phyloP scores from a whole-genome alignment of 2,329 filamentous ascomycete species.

The Aspergillus carbonarius region DNA sequence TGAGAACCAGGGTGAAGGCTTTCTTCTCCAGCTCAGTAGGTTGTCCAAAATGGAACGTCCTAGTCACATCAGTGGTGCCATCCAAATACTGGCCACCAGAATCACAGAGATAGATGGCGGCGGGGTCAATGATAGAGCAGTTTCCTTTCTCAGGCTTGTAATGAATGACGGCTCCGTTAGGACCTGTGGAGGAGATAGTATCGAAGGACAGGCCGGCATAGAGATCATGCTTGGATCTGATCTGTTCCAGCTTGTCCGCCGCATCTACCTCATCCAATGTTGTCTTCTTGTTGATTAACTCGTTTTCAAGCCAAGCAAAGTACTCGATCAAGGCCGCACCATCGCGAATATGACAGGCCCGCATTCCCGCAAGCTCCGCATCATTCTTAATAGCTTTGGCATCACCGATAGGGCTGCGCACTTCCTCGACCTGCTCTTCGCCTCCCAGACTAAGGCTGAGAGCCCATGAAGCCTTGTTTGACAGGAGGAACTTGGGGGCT shows the following conservation, averaged over 20 bases:
- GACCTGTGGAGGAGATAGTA: conserved; percentile 91
- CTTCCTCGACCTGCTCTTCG: conserved; percentile 79
- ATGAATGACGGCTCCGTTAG: conserved; percentile 93
- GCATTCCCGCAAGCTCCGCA: conserved; percentile 86
- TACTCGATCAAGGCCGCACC: conserved; percentile 88
- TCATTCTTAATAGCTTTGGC: conserved; percentile 94
- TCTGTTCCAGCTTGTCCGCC: conserved; percentile 82
- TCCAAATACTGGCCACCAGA: conserved; percentile 96
- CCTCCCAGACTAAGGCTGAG: conserved; percentile 83
- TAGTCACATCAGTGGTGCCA: conserved; percentile 92
- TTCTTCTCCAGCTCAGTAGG: conserved; percentile 81
- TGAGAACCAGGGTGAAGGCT: conserved; percentile 90
- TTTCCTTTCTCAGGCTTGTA: conserved; percentile 84
- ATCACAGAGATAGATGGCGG: conserved; percentile 88
- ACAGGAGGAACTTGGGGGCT: conserved; percentile 71
- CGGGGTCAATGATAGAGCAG: conserved; percentile 80
- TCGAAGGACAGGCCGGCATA: conserved; percentile 92
- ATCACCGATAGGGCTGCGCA: conserved; percentile 82
- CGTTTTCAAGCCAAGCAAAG: conserved; percentile 94
- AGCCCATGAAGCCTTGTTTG: conserved; percentile 90
- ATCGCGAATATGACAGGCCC: conserved; percentile 88
- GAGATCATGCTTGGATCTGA: conserved; percentile 60
- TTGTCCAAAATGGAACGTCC: conserved; percentile 86
- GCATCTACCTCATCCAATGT: conserved; percentile 82
- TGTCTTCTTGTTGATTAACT: conserved; percentile 71